Evolutionary conservation across 1,284 basidiomycete genomes (phyloP).

Genomic region (Pseudozyma tsukubaensis): DNA sequence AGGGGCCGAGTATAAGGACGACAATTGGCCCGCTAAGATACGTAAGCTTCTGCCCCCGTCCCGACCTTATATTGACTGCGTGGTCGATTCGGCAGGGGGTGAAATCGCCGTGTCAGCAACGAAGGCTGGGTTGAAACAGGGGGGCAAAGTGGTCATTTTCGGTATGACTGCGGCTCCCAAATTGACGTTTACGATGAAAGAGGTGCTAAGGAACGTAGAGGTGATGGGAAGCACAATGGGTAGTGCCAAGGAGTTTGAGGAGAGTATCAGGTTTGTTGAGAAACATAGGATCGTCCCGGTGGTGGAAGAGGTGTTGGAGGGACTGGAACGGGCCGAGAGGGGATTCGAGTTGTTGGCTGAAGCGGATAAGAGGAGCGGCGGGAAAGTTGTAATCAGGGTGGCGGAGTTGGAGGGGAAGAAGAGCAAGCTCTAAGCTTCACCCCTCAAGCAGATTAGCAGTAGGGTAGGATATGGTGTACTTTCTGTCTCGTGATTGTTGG

Average conservation of each 20-base stretch:
- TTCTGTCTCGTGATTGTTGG: too few species aligned
- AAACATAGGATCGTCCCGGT: slow-evolving; percentile 79
- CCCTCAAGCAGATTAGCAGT: too few species aligned
- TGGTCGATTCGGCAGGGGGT: slow-evolving; percentile 84
- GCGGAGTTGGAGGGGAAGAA: slow-evolving; percentile 7
- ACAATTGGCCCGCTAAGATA: slow-evolving; percentile 78
- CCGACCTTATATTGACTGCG: slow-evolving; percentile 74
- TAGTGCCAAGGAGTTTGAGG: slow-evolving; percentile 79
- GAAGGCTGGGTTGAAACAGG: slow-evolving; percentile 75
- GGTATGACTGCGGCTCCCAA: slow-evolving; percentile 76
- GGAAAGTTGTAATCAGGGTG: slow-evolving; percentile 61
- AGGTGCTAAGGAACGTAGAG: slow-evolving; percentile 81
- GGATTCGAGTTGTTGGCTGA: slow-evolving; percentile 74
- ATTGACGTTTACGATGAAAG: slow-evolving; percentile 79
- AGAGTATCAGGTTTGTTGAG: slow-evolving; percentile 78
- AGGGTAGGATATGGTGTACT: too few species aligned
- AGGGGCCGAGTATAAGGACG: slow-evolving; percentile 79
- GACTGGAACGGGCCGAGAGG: slow-evolving; percentile 77
- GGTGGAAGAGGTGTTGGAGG: slow-evolving; percentile 79
- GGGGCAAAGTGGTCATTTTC: slow-evolving; percentile 77
- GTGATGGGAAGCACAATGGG: slow-evolving; percentile 83
- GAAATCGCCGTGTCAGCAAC: slow-evolving; percentile 76
- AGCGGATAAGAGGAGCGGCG: slow-evolving; percentile 61
- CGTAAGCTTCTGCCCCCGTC: slow-evolving; percentile 72
- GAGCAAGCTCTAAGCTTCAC: slow-evolving; percentile 36